Conservation (phyloP, 306 rosid genomes). For the Mimosa bimucronata region DNA sequence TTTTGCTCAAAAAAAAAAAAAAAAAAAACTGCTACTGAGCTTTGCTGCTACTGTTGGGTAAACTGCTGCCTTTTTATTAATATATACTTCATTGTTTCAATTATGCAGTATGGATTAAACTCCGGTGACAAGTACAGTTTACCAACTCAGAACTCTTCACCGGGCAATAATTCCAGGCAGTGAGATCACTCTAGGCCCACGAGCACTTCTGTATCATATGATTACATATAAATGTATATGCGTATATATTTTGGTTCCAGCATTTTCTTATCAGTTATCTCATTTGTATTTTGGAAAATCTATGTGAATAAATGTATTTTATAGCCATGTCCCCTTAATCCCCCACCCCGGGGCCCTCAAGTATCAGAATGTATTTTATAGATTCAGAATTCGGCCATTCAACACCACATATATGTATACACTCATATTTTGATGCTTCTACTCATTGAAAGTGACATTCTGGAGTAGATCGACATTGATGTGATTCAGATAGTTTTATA, state of each 20-base stretch:
- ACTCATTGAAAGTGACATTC: background rate
- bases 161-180: conserved; percentile 51
- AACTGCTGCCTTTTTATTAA: conserved; percentile 22
- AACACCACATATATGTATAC: background rate
- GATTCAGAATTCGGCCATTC: background rate
- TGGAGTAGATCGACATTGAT: background rate
- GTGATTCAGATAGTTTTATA: background rate
- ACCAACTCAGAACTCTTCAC: conserved; percentile 46
- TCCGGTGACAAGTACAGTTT: conserved; percentile 49
- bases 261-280: conserved; percentile 11
- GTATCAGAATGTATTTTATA: background rate
- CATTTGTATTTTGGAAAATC: conserved; percentile 30
- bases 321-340: background rate
- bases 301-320: conserved; percentile 6
- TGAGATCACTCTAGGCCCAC: conserved; percentile 29
- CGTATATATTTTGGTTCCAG: conserved; percentile 33
- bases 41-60: background rate
- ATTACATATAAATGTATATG: conserved; percentile 44
- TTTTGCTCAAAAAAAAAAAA: background rate
- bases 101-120: conserved; percentile 81
- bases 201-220: conserved; percentile 26
- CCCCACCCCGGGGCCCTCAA: background rate
- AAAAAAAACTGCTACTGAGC: background rate
- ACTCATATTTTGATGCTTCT: background rate
- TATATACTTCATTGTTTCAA: background rate